These are phyloP conservation scores for Noccaea bulbosa DNA, from an alignment of 345 rosid species.

Conservation along the genomic window DNA sequence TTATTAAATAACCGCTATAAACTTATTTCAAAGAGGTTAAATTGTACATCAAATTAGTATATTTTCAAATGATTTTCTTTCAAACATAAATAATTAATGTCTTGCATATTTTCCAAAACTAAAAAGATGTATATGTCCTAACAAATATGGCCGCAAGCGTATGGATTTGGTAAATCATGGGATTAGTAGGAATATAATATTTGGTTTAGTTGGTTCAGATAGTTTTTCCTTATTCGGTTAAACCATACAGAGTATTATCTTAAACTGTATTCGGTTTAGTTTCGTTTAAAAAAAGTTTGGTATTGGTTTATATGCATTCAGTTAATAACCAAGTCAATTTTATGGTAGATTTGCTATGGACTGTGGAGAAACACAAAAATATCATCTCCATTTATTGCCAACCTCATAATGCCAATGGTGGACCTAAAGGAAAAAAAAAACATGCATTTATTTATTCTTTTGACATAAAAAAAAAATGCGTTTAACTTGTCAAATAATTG, in stretches of 20 bases:
- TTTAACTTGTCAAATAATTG: conserved; percentile 42
- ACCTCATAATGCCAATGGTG: conserved; percentile 48
- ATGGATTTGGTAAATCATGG: no score
- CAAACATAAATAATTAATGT: background rate
- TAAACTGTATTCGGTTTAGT: background rate
- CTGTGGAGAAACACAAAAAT: conserved; percentile 30
- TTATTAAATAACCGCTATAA: background rate
- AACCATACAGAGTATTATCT: no score
- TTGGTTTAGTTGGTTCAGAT: background rate
- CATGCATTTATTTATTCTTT: conserved; percentile 36
- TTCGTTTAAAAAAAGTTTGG: conserved; percentile 11
- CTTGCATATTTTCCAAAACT: background rate
- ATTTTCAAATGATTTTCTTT: background rate
- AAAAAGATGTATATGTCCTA: background rate
- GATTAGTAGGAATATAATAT: background rate
- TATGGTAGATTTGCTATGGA: conserved; percentile 19
- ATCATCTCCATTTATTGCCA: conserved; percentile 45
- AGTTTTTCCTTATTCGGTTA: background rate
- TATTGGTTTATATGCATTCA: background rate
- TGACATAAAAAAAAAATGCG: conserved; percentile 22
- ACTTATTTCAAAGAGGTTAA: background rate
- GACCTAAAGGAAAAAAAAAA: conserved; percentile 34
- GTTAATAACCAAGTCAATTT: conserved; percentile 6
- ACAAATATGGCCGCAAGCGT: background rate
- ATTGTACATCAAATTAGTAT: background rate